Percentiles rank a stretch among this genome's conserved stretches.
These are phyloP conservation scores for Zychaea mexicana DNA, from an alignment of 371 early-diverging fungal species.

Conservation along the genomic window DNA sequence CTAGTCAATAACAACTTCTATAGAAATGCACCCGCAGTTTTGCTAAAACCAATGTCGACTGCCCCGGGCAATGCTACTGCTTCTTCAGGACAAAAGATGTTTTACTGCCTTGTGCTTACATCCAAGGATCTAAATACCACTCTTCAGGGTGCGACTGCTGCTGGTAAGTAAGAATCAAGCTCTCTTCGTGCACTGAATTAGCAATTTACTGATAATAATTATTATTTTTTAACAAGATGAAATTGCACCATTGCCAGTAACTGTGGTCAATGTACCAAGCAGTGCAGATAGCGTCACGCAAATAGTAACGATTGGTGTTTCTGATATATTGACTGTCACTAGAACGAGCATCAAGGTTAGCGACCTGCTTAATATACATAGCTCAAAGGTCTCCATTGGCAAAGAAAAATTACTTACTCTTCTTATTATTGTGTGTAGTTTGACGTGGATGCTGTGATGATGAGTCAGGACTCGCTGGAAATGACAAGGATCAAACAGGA, in stretches of 20 bases:
- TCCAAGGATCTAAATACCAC: slow-evolving; percentile 26
- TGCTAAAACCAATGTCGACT: slow-evolving; percentile 54
- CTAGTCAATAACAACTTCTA: slow-evolving; percentile 70
- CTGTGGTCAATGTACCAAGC: slow-evolving; percentile 54
- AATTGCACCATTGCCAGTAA: slow-evolving; percentile 65
- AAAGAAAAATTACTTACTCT: too few species aligned
- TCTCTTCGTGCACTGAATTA: too few species aligned
- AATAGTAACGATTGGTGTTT: slow-evolving; percentile 57
- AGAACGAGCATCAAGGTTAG: slow-evolving; percentile 48
- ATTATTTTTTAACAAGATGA: slow-evolving; percentile 19
- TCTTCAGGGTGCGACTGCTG: not conserved
- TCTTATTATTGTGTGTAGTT: slow-evolving; percentile 28
- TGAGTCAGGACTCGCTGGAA: slow-evolving; percentile 49
- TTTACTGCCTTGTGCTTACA: slow-evolving; percentile 49
- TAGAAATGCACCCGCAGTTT: slow-evolving; percentile 69
- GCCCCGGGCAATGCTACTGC: slow-evolving; percentile 15
- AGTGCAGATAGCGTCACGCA: slow-evolving; percentile 43
- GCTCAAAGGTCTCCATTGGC: too few species aligned
- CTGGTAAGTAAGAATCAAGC: slow-evolving; percentile 1
- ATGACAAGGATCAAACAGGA: slow-evolving; percentile 48
- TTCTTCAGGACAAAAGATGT: slow-evolving; percentile 48
- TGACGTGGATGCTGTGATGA: slow-evolving; percentile 56
- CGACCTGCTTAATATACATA: too few species aligned
- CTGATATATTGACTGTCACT: slow-evolving; percentile 70
- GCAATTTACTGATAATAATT: not conserved